Evolutionary conservation across 2,329 filamentous ascomycete species (phyloP).

Genomic region (Tothia fuscella): DNA sequence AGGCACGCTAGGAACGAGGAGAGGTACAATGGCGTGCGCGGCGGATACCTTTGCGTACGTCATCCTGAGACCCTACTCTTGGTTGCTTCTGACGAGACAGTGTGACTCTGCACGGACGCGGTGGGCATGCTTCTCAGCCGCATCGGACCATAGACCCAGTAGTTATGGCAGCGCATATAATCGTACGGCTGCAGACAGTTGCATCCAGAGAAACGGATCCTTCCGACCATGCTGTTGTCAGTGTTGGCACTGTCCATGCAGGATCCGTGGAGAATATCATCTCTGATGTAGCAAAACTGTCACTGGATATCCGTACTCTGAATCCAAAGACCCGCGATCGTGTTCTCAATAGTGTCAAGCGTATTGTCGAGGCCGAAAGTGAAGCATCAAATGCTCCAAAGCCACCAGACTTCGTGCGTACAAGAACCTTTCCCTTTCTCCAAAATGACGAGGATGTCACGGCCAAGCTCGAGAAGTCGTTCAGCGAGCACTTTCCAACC

Average conservation of each 20-base stretch:
- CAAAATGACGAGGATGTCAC: conserved; percentile 40
- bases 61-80: conserved; percentile 8
- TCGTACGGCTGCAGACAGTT: conserved; percentile 48
- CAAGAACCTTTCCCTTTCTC: conserved; percentile 35
- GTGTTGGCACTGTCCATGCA: conserved; percentile 45
- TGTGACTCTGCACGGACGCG: conserved; percentile 45
- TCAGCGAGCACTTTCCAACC: conserved; percentile 38
- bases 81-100: too few species aligned
- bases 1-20: conserved; percentile 29
- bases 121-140: conserved; percentile 46
- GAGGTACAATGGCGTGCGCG: conserved; percentile 29
- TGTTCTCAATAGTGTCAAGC: conserved; percentile 35
- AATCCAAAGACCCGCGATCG: conserved; percentile 33
- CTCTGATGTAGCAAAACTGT: conserved; percentile 40
- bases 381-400: conserved; percentile 33
- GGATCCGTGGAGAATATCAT: conserved; percentile 52
- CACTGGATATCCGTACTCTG: conserved; percentile 42
- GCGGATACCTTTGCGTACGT: conserved; percentile 21
- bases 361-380: conserved; percentile 46
- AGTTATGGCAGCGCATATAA: conserved; percentile 43
- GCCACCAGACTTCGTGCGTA: conserved; percentile 32
- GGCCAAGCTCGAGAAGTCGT: conserved; percentile 29
- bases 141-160: conserved; percentile 47
- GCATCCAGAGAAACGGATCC: conserved; percentile 44
- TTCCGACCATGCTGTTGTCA: conserved; percentile 44